phyloP scores from a whole-genome alignment of 2,329 filamentous ascomycete genomes.

The Aureobasidium sp. region DNA sequence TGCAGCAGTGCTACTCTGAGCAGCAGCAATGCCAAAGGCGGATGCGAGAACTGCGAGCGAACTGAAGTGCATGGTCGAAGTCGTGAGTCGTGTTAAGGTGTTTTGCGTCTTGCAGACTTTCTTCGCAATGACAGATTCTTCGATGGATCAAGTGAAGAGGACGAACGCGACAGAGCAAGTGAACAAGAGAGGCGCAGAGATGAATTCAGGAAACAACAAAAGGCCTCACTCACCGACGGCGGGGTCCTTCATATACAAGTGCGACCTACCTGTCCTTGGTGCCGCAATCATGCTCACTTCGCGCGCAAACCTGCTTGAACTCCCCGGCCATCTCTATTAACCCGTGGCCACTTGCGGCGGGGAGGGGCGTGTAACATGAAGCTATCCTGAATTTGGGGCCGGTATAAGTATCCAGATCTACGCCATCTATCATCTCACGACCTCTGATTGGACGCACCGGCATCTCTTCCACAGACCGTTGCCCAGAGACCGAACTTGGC shows the following conservation, averaged over 20 bases:
- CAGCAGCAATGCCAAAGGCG: constrained; percentile 30
- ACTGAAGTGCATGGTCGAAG: constrained; percentile 14
- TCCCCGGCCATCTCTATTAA: not conserved
- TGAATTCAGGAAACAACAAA: not conserved
- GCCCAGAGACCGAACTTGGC: constrained; percentile 5
- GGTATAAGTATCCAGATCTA: constrained; percentile 4
- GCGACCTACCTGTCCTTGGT: not conserved
- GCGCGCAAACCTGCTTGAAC: not conserved
- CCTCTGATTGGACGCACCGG: constrained; percentile 2
- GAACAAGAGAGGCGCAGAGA: not conserved
- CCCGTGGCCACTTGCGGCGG: constrained; percentile 3
- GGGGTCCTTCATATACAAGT: not conserved
- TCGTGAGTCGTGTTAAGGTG: not conserved
- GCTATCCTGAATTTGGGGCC: constrained; percentile 5
- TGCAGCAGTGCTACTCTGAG: constrained; percentile 27
- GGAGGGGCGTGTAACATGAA: constrained; percentile 5
- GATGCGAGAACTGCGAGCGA: constrained; percentile 26
- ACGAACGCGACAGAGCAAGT: not conserved
- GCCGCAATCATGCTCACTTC: constrained; percentile 4
- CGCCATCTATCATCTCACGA: not conserved
- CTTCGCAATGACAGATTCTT: too few species aligned
- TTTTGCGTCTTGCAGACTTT: not conserved
- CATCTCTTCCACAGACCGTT: constrained; percentile 4
- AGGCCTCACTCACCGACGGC: not conserved
- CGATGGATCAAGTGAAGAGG: not conserved